Evolutionary conservation across 2,329 filamentous ascomycete genomes (phyloP).

Genomic region (Ustilaginoidea virens): DNA sequence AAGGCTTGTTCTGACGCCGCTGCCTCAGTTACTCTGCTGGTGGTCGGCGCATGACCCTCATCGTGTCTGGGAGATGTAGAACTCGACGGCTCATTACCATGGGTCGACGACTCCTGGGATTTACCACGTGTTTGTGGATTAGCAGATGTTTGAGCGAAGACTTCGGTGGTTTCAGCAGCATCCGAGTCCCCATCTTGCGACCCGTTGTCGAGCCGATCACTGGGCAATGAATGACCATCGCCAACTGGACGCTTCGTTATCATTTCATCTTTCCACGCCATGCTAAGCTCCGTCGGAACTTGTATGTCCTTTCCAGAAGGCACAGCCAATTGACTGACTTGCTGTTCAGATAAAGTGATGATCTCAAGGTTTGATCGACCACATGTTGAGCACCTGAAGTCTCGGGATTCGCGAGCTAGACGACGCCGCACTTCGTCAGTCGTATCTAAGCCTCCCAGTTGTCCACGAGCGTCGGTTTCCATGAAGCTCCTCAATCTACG

Average conservation of each 20-base stretch:
- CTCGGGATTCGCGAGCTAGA: slow-evolving; percentile 50
- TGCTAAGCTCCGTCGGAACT: slow-evolving; percentile 38
- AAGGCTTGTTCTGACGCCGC: slow-evolving; percentile 2
- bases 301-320: slow-evolving; percentile 24
- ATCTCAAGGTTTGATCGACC: slow-evolving; percentile 58
- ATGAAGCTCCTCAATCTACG: slow-evolving; percentile 66
- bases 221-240: no score
- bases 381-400: slow-evolving; percentile 58
- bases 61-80: no score
- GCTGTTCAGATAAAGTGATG: slow-evolving; percentile 52
- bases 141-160: no score
- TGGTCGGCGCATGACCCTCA: no score
- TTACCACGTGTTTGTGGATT: no score
- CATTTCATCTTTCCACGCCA: slow-evolving; percentile 64
- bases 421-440: slow-evolving; percentile 48
- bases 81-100: no score
- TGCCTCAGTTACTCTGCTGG: no score
- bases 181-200: no score
- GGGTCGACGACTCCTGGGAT: no score
- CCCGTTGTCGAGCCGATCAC: no score
- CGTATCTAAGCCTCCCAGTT: slow-evolving; percentile 79
- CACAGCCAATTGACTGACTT: slow-evolving; percentile 24
- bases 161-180: no score
- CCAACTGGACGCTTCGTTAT: not conserved
- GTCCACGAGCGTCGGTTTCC: slow-evolving; percentile 76